These are phyloP conservation scores for Hypoxylon intermedium DNA, from an alignment of 495 filamentous ascomycete species.

Conservation along the genomic window DNA sequence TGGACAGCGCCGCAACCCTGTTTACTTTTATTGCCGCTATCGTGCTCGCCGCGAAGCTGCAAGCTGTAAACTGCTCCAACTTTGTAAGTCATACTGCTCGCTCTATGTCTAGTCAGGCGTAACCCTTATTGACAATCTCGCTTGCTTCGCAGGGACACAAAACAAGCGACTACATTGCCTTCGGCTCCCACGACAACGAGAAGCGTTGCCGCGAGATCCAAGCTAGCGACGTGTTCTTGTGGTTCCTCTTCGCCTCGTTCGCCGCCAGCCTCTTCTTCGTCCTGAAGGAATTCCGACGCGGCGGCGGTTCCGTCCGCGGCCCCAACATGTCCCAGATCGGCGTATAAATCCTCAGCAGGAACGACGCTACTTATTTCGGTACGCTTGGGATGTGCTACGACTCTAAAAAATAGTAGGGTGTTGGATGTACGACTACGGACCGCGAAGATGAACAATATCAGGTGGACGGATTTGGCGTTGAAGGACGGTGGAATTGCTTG, in stretches of 20 bases:
- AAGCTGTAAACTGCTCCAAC: slow-evolving; percentile 50
- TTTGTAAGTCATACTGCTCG: slow-evolving; percentile 30
- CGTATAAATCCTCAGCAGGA: slow-evolving; percentile 42
- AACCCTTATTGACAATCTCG: slow-evolving; percentile 7
- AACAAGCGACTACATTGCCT: slow-evolving; percentile 53
- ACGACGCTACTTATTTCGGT: slow-evolving; percentile 2
- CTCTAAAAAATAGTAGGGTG: slow-evolving; percentile 14
- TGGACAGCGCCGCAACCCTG: slow-evolving; percentile 50
- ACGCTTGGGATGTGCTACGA: slow-evolving; percentile 15
- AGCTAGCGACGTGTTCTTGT: slow-evolving; percentile 57
- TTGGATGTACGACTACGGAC: slow-evolving; percentile 13
- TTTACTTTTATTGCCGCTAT: slow-evolving; percentile 56
- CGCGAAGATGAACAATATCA: background rate
- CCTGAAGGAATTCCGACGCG: slow-evolving; percentile 47
- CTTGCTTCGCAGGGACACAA: slow-evolving; percentile 23
- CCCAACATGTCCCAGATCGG: slow-evolving; percentile 58
- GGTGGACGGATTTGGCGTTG: slow-evolving; percentile 17
- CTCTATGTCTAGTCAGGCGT: too few species aligned
- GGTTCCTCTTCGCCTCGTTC: slow-evolving; percentile 56
- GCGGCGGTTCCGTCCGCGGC: slow-evolving; percentile 49
- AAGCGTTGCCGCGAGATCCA: slow-evolving; percentile 60
- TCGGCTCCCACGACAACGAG: slow-evolving; percentile 50
- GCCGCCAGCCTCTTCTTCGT: slow-evolving; percentile 44
- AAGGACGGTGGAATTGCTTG: background rate
- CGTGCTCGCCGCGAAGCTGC: slow-evolving; percentile 57